A percentile compares a stretch with the other conserved stretches of the same genome.
Evolutionary conservation across 106 monocot genomes (phyloP).

Genomic region (Xerophyta viscosa): DNA sequence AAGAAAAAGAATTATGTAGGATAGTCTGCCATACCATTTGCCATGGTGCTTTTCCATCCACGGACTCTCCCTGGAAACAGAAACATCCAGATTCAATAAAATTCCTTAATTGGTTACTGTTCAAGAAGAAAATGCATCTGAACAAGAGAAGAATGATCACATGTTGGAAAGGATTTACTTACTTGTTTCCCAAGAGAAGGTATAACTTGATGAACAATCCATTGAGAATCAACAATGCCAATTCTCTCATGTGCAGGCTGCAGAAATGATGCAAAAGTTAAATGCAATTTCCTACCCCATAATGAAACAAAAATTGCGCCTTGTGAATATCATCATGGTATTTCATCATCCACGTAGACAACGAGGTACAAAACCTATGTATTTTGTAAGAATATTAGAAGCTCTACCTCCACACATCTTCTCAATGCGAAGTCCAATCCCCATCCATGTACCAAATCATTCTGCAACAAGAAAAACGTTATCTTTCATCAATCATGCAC

Average conservation of each 20-base stretch:
- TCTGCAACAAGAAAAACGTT: slow-evolving; percentile 1
- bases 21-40: slow-evolving; percentile 10
- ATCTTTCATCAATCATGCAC: no score
- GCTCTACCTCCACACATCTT: slow-evolving; percentile 7
- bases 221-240: slow-evolving; percentile 7
- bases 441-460: slow-evolving; percentile 15
- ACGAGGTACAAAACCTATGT: no score
- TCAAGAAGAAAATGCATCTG: no score
- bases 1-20: not conserved
- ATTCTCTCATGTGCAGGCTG: slow-evolving; percentile 13
- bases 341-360: no score
- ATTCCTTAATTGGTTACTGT: no score
- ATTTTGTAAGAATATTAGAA: not conserved
- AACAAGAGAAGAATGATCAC: no score
- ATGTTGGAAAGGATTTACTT: no score
- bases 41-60: slow-evolving; percentile 18
- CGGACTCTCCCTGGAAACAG: slow-evolving; percentile 6
- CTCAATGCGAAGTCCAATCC: slow-evolving; percentile 7
- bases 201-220: slow-evolving; percentile 11
- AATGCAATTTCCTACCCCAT: no score
- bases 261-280: no score
- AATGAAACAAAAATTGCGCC: no score
- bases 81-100: no score
- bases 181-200: slow-evolving; percentile 29
- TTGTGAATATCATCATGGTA: no score